Conservation (phyloP, 2,329 filamentous ascomycete species). For the Trichoderma simmonsii region DNA sequence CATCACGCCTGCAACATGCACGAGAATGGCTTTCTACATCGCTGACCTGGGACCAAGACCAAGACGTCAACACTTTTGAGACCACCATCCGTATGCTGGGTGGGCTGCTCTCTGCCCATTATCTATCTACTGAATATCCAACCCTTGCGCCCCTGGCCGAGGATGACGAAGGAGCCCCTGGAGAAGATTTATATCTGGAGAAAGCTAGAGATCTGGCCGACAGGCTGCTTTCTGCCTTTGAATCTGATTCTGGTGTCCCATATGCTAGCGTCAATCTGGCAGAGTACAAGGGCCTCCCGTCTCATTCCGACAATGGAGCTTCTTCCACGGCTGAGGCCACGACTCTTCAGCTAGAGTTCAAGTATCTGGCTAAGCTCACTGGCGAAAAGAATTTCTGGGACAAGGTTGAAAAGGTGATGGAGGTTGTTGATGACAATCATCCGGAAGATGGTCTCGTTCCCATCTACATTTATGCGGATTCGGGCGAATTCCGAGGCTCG, state of each 20-base stretch:
- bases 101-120: conserved; percentile 87
- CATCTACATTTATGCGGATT: conserved; percentile 81
- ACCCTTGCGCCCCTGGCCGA: conserved; percentile 71
- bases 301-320: conserved; percentile 80
- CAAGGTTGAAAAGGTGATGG: conserved; percentile 84
- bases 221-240: conserved; percentile 80
- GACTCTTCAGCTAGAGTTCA: conserved; percentile 91
- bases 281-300: conserved; percentile 70
- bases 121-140: conserved; percentile 81
- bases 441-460: conserved; percentile 80
- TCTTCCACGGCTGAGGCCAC: conserved; percentile 94
- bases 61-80: conserved; percentile 96
- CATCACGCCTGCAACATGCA: conserved; percentile 76
- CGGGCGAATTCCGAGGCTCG: conserved; percentile 72
- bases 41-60: conserved; percentile 83
- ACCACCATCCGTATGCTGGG: conserved; percentile 98
- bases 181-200: conserved; percentile 91
- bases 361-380: conserved; percentile 91
- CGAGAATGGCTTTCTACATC: conserved; percentile 82
- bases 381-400: conserved; percentile 93
- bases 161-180: conserved; percentile 67
- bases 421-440: conserved; percentile 81
- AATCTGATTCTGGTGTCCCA: conserved; percentile 81
- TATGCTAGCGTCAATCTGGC: conserved; percentile 88
- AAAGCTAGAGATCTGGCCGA: conserved; percentile 93